Base-by-base conservation (phyloP, 768 basidiomycete species). In the Suillus spraguei region DNA sequence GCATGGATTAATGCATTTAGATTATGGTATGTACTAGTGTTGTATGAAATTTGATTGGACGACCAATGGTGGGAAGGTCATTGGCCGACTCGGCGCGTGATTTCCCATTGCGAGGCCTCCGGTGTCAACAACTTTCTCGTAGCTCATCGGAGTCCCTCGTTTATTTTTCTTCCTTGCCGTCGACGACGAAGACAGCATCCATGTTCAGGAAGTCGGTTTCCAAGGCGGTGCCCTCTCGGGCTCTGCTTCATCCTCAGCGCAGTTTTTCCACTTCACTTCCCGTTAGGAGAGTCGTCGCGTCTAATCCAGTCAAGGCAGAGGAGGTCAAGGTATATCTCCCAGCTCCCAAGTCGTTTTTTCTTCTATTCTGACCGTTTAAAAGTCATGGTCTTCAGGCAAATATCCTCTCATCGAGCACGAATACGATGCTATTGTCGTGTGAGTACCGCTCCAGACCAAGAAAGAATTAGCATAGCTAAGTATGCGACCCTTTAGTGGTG, bases 361-460 rank as follows among this genome's bases (percentile, higher is more conserved):
- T 60, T 38, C 14, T 49, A 9, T 39, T 50, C 62, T 67, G 60
- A 67, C 61, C 62, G 49, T 50, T 69, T 54, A 60, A 46, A 49
- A 91, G 87, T 87, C 87, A 42, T 90, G 88, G 88, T 84, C 88
- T 53, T 90, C 88, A 46, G 92, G 91, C 58, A 94, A 95, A 74
- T 99, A 99, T 76, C 94, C 97, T 22, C 82, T 99, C 65, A 95
- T 99, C 69, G 97, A 99, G 75, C 97, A 99, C 75, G 96, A 98
- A 77, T 99, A 95, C 77, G 97, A 99, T 83, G 97, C 97, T 20
- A 90, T 99, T 70, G 97, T 99, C 63, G 94, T 99, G 95, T 97
- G 74, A 78, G 96, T 85, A n/a, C 44, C n/a, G 28, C 24, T 17
- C 54, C 7, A 33, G 32, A 36, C 8, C 13, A 63, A 20, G 44